phyloP scores from a whole-genome alignment of 352 stramenopile species.

The Pythium aquatile region DNA sequence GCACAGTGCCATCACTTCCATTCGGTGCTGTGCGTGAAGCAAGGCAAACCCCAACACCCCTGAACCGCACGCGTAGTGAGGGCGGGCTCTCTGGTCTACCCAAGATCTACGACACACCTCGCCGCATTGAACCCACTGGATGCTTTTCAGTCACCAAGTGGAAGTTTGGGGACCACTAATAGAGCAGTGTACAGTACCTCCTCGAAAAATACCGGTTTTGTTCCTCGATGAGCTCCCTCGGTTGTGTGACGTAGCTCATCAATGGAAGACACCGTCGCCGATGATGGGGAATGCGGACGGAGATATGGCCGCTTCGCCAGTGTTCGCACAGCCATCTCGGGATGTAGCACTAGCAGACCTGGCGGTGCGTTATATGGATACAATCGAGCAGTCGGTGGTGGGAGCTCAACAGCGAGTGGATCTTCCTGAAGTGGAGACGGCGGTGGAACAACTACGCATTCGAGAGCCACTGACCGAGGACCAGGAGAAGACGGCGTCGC shows the following conservation, averaged over 20 bases:
- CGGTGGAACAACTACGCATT: not conserved
- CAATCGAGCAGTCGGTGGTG: conserved; percentile 9
- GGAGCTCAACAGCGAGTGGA: conserved; percentile 3
- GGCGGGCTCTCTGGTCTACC: conserved; percentile 21
- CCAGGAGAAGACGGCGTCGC: conserved; percentile 17
- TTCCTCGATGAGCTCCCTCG: not conserved
- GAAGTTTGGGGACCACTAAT: conserved; percentile 30
- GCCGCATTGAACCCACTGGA: conserved; percentile 26
- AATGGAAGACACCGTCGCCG: not conserved
- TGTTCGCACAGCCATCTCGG: not conserved
- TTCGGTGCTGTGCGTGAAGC: conserved; percentile 29
- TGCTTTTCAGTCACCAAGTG: conserved; percentile 35
- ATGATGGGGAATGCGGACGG: conserved; percentile 11
- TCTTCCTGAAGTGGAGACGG: conserved; percentile 4
- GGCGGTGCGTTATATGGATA: conserved; percentile 16
- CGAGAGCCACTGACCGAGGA: conserved; percentile 7
- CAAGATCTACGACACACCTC: conserved; percentile 25
- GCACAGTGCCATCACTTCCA: conserved; percentile 21
- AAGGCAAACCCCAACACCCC: conserved; percentile 9
- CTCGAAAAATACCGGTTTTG: not conserved
- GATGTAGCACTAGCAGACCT: conserved; percentile 9
- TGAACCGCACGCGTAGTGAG: conserved; percentile 28
- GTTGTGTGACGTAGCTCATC: conserved; percentile 7
- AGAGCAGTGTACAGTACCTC: conserved; percentile 6
- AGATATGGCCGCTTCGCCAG: not conserved